Base-by-base conservation (phyloP, 164 flowering plant species). In the Vitis rupestris region DNA sequence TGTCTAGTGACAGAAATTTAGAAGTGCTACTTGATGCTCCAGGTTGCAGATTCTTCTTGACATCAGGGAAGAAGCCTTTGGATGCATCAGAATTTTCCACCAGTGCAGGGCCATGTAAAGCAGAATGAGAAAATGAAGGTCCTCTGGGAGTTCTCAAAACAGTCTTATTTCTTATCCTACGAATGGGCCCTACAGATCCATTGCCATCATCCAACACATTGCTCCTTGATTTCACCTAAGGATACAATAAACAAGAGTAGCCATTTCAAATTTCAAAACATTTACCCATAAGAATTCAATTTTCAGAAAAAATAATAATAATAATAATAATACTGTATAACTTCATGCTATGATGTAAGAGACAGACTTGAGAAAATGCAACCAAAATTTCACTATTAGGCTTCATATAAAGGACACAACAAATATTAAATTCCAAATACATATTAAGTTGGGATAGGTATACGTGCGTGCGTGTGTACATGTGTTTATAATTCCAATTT, bases 181-280 rank as follows among this genome's bases (percentile, higher is more conserved):
- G 92, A 48, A 88, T 80, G 49, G 99, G 94, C 66, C 97, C 97
- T 44, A 78, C 84, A 2, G 96, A 85, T 70, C 89, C 87, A 77
- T 65, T 72, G 29, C 68, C 80, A 66, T 70, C 75, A 59, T 81
- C 76, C 30, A 67, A 60, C 30, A 56, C 49, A 27, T 76, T 75
- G 62, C 51, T 73, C 64, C 78, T 80, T 50, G 79, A 66, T 59
- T 68, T 82, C 50, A 47, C 72, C 78, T 79, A 37, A 61, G 55
- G 12, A 67, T 59, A 48, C 30, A 66, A 54, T 59, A 48, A 50
- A 17, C 30, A 57, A 44, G 17, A 60, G 7, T 23, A 23, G 27
- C 27, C 27, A 23, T 9, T 57, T 59, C 61, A 27, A 59, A 59
- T 59, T 23, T 59, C 37, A 23, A 59, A 27, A 29, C 8, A 2